Evolutionary conservation across 1,139 yeast genomes (phyloP).

Genomic region (Suhomyces anneliseae): DNA sequence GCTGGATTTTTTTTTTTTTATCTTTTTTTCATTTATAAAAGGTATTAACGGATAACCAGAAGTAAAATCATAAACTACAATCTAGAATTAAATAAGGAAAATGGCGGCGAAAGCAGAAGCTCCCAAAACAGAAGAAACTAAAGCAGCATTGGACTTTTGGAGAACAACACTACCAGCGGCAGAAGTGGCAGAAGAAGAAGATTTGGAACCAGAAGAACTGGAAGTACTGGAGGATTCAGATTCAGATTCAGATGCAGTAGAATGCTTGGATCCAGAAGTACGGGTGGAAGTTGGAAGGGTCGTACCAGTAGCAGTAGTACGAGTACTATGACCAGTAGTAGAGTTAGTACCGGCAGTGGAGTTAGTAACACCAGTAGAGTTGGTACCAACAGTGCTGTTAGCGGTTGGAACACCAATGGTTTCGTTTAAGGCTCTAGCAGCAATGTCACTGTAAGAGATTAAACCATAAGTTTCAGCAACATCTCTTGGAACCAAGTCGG

Average conservation of each 20-base stretch:
- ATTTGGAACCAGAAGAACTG: neutral
- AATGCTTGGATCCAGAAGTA: too few relatives aligned
- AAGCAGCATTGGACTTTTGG: constrained; percentile 2
- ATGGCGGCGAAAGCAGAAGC: constrained; percentile 8
- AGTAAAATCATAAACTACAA: neutral
- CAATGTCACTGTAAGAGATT: neutral
- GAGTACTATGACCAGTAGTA: neutral
- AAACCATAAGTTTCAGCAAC: constrained; percentile 10
- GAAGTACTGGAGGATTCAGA: neutral
- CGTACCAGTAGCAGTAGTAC: neutral
- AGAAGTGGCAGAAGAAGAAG: constrained; percentile 2
- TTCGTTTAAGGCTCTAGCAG: neutral
- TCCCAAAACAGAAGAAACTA: constrained; percentile 7
- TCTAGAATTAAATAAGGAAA: constrained; percentile 4
- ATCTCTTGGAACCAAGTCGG: constrained; percentile 19
- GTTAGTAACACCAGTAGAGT: neutral
- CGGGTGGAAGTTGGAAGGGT: neutral
- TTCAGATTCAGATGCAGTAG: neutral
- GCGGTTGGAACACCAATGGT: neutral
- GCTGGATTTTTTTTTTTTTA: neutral
- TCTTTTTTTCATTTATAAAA: neutral
- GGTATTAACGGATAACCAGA: neutral
- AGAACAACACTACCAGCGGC: constrained; percentile 1
- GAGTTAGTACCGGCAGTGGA: constrained; percentile 1
- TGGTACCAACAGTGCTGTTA: neutral